Conservation (phyloP, 1,284 basidiomycete genomes). For the Kalmanozyma brasiliensis region DNA sequence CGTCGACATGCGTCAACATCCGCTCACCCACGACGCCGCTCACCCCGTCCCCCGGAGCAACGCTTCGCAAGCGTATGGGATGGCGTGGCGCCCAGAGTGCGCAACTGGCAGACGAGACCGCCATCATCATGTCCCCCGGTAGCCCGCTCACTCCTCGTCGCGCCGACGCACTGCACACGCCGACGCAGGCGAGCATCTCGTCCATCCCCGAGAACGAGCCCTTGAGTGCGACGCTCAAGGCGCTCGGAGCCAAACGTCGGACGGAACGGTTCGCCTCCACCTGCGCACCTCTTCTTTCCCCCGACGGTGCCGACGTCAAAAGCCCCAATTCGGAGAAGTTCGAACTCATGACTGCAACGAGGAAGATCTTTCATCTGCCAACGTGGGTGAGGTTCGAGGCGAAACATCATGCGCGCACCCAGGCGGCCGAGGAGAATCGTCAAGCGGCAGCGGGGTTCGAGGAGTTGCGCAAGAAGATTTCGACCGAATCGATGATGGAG, state of each 20-base stretch:
- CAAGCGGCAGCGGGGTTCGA: slow-evolving; percentile 9
- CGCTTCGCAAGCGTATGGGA: slow-evolving; percentile 32
- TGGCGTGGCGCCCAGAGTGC: slow-evolving; percentile 16
- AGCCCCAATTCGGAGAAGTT: slow-evolving; percentile 6
- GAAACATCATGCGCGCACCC: slow-evolving; percentile 15
- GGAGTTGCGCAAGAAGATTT: background rate
- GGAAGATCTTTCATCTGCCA: slow-evolving; percentile 25
- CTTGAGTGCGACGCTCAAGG: no score
- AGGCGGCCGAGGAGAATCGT: slow-evolving; percentile 10
- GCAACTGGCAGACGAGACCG: slow-evolving; percentile 5
- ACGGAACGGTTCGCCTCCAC: slow-evolving; percentile 16
- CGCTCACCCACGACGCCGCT: slow-evolving; percentile 11
- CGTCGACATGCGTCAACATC: slow-evolving; percentile 25
- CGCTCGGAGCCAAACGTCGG: slow-evolving; percentile 30
- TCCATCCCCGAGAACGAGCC: slow-evolving; percentile 10
- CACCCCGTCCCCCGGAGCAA: background rate
- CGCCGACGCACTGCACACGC: slow-evolving; percentile 29
- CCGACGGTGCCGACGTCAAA: background rate
- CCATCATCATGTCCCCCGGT: slow-evolving; percentile 24
- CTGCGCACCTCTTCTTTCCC: slow-evolving; percentile 8
- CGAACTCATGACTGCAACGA: slow-evolving; percentile 12
- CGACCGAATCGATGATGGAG: no score
- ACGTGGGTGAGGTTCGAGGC: slow-evolving; percentile 32
- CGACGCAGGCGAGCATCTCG: slow-evolving; percentile 21
- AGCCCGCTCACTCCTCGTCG: slow-evolving; percentile 37